Percentiles rank a stretch among this genome's conserved stretches.
phyloP scores from a whole-genome alignment of 148 eudicot species.

The Diospyros kaki region DNA sequence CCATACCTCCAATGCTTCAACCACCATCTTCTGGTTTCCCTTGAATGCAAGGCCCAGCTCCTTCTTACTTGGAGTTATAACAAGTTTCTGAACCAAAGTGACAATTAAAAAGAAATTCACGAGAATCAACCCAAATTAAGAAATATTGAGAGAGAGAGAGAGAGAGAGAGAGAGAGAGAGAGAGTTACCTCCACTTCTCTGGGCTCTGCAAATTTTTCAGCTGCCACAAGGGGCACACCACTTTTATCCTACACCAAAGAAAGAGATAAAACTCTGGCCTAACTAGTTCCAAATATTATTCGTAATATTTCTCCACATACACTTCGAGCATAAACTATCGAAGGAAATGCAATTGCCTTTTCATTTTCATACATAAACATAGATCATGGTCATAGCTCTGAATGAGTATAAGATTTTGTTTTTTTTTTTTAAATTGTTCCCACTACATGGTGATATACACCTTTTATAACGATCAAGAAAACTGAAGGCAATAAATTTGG shows the following conservation, averaged over 20 bases:
- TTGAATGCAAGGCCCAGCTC: conserved; percentile 13
- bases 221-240: conserved; percentile 4
- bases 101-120: not conserved
- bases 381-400: too few species aligned
- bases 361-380: too few species aligned
- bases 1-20: conserved; percentile 10
- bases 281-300: too few species aligned
- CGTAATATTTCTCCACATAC: too few species aligned
- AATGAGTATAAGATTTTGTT: too few species aligned
- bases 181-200: conserved; percentile 8
- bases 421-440: too few species aligned
- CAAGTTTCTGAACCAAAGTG: conserved; percentile 3
- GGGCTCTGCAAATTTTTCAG: conserved; percentile 3
- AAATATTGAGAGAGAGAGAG: not conserved
- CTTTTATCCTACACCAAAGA: conserved; percentile 1
- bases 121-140: not conserved
- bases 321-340: too few species aligned
- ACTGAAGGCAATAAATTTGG: too few species aligned
- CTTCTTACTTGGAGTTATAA: conserved; percentile 3
- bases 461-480: too few species aligned
- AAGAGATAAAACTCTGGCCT: not conserved
- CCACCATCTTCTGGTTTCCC: conserved; percentile 9
- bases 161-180: not conserved
- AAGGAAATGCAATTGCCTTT: too few species aligned
- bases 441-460: too few species aligned